Percentiles rank a stretch among this genome's conserved stretches.
Evolutionary conservation across 2,329 filamentous ascomycete genomes (phyloP).

Genomic region (Cyphellophora europaea): DNA sequence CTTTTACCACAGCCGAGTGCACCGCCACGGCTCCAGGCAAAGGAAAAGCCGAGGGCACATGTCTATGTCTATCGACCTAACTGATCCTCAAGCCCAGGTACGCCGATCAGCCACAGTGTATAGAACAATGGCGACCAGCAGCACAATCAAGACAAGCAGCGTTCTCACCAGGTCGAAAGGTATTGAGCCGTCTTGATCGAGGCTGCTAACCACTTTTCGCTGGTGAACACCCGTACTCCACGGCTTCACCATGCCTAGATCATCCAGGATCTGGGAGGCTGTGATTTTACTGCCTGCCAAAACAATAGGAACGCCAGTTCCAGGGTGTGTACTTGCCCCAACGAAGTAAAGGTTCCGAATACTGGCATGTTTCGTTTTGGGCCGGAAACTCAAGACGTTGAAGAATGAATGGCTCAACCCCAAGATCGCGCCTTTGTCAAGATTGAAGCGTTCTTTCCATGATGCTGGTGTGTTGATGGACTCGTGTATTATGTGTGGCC

Average conservation of each 20-base stretch:
- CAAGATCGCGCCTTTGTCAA: constrained; percentile 65
- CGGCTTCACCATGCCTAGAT: constrained; percentile 28
- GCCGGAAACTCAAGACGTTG: constrained; percentile 26
- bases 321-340: constrained; percentile 65
- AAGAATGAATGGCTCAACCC: constrained; percentile 65
- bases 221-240: constrained; percentile 24
- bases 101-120: too few relatives aligned
- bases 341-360: constrained; percentile 55
- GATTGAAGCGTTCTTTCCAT: constrained; percentile 62
- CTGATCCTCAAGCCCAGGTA: too few relatives aligned
- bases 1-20: too few relatives aligned
- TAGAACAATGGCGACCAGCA: constrained; percentile 9
- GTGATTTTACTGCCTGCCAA: constrained; percentile 60
- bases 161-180: constrained; percentile 10
- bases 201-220: constrained; percentile 11
- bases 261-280: constrained; percentile 40
- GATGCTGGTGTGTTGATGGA: constrained; percentile 54
- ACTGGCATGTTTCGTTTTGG: constrained; percentile 21
- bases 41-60: too few relatives aligned
- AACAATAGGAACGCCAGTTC: constrained; percentile 66
- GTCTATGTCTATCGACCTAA: too few relatives aligned
- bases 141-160: constrained; percentile 4
- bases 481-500: constrained; percentile 47
- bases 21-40: too few relatives aligned
- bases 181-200: constrained; percentile 11